Conservation (phyloP, 805 yeast genomes). For the Saccharomycopsis capsularis region DNA sequence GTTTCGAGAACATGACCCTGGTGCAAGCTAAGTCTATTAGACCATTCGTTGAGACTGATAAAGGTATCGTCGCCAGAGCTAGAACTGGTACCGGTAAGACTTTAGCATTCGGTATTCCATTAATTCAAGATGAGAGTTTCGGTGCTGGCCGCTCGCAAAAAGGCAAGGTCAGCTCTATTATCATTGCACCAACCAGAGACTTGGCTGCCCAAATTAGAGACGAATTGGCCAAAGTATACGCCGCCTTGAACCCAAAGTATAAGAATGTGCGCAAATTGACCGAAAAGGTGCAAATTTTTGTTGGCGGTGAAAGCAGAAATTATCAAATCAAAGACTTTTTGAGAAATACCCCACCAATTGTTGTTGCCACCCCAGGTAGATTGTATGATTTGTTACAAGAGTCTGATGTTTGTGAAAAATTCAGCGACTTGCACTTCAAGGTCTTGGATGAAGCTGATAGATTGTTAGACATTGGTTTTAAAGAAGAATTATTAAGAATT, state of each 20-base stretch:
- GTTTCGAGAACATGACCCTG: slow-evolving; percentile 41
- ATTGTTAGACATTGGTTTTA: slow-evolving; percentile 74
- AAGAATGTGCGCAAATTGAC: background rate
- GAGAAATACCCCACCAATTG: slow-evolving; percentile 44
- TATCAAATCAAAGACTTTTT: slow-evolving; percentile 32
- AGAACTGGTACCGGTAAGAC: slow-evolving; percentile 97
- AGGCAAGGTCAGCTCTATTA: slow-evolving; percentile 48
- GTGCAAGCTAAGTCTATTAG: slow-evolving; percentile 61
- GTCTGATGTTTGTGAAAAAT: slow-evolving; percentile 35
- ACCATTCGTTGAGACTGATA: slow-evolving; percentile 43
- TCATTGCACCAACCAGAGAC: slow-evolving; percentile 88
- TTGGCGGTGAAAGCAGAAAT: slow-evolving; percentile 56
- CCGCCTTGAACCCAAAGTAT: background rate
- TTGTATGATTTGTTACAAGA: slow-evolving; percentile 52
- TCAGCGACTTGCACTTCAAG: slow-evolving; percentile 47
- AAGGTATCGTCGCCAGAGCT: slow-evolving; percentile 78
- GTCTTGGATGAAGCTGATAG: slow-evolving; percentile 92
- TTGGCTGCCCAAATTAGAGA: slow-evolving; percentile 41
- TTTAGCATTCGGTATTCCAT: slow-evolving; percentile 78
- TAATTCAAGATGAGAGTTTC: slow-evolving; percentile 47
- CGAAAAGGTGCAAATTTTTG: slow-evolving; percentile 41
- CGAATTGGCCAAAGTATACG: slow-evolving; percentile 10
- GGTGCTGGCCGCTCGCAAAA: slow-evolving; percentile 26
- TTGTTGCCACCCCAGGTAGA: slow-evolving; percentile 90
- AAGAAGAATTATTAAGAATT: slow-evolving; percentile 53